Conservation (phyloP, 2,329 filamentous ascomycete genomes). For the Colletotrichum euphorbiae region DNA sequence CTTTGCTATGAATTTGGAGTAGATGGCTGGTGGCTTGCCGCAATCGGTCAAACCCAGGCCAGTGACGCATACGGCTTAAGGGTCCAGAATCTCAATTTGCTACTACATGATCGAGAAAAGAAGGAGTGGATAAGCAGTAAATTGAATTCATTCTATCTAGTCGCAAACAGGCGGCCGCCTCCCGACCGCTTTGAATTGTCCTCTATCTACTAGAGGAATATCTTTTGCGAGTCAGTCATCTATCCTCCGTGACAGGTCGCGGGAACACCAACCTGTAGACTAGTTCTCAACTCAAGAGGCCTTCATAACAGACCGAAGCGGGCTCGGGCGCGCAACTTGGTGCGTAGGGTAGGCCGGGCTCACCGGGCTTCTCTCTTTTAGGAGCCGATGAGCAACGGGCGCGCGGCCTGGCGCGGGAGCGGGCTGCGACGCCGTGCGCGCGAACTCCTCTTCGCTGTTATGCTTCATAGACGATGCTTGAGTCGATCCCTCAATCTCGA, state of each 20-base stretch:
- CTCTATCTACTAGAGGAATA: conserved; percentile 34
- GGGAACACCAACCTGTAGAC: conserved; percentile 37
- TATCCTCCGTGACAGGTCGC: not conserved
- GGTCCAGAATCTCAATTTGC: not conserved
- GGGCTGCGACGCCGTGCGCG: conserved; percentile 46
- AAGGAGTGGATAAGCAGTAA: conserved; percentile 34
- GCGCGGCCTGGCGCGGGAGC: conserved; percentile 53
- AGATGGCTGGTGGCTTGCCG: no score
- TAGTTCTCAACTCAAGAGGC: conserved; percentile 61
- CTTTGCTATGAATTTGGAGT: no score
- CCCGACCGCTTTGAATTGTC: conserved; percentile 35
- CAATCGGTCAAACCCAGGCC: no score
- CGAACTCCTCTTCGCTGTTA: conserved; percentile 47
- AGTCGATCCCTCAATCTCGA: conserved; percentile 88
- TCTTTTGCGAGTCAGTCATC: conserved; percentile 5
- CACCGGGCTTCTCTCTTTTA: conserved; percentile 59
- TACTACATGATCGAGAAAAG: not conserved
- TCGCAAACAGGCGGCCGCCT: conserved; percentile 36
- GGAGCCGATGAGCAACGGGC: conserved; percentile 58
- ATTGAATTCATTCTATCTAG: conserved; percentile 39
- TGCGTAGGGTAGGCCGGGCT: conserved; percentile 56
- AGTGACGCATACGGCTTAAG: no score
- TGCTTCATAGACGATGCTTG: conserved; percentile 62
- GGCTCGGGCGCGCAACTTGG: conserved; percentile 71
- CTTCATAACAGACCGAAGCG: conserved; percentile 76